phyloP scores from a whole-genome alignment of 1,139 yeast species.

The Pichia sp. region DNA sequence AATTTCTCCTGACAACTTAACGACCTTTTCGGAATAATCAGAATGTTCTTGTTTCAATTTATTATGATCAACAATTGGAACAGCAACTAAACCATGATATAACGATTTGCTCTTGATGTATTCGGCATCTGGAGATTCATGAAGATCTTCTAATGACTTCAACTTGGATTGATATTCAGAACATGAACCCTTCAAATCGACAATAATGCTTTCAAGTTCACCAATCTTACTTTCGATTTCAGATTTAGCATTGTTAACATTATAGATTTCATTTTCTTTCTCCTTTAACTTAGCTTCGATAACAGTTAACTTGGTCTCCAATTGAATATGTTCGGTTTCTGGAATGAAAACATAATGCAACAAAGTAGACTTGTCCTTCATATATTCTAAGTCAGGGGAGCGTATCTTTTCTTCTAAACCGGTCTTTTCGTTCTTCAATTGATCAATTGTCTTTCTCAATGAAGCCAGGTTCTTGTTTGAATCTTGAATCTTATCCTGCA shows the following conservation, averaged over 20 bases:
- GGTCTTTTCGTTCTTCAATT: conserved; percentile 7
- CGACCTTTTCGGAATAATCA: neutral
- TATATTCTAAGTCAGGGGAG: conserved; percentile 11
- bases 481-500: conserved; percentile 7
- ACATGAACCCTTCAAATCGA: conserved; percentile 7
- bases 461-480: conserved; percentile 1
- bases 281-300: conserved; percentile 6
- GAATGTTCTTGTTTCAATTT: conserved; percentile 1
- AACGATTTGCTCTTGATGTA: conserved; percentile 30
- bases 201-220: conserved; percentile 27
- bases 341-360: conserved; percentile 29
- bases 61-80: conserved; percentile 6
- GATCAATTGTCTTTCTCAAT: conserved; percentile 4
- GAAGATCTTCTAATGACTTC: neutral
- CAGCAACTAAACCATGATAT: neutral
- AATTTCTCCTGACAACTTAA: neutral
- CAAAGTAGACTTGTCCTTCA: conserved; percentile 31
- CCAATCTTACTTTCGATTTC: conserved; percentile 16
- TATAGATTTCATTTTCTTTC: neutral
- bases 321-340: conserved; percentile 30
- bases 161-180: conserved; percentile 10
- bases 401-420: conserved; percentile 5
- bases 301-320: conserved; percentile 18
- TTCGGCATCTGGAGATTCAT: conserved; percentile 32
- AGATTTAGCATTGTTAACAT: neutral